phyloP scores from a whole-genome alignment of 441 rosid species.

The Theobroma grandiflorum region DNA sequence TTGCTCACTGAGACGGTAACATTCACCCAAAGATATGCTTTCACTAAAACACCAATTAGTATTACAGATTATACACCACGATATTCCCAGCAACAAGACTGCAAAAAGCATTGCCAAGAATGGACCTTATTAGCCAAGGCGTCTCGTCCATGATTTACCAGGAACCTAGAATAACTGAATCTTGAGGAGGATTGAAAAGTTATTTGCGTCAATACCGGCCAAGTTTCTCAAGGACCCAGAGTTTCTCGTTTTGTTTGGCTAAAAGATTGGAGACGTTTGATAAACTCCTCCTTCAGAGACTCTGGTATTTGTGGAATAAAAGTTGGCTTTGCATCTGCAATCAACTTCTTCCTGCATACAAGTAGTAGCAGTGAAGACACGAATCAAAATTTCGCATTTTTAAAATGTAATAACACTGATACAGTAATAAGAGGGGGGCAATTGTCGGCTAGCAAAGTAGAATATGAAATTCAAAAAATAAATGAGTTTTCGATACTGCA shows the following conservation, averaged over 20 bases:
- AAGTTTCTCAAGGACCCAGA: conserved; percentile 24
- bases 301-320: conserved; percentile 70
- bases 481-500: not conserved
- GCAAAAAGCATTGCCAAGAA: conserved; percentile 33
- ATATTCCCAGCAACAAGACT: conserved; percentile 27
- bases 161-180: not conserved
- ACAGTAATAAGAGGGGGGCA: not conserved
- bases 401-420: not conserved
- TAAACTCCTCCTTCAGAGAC: conserved; percentile 67
- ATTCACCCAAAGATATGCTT: conserved; percentile 11
- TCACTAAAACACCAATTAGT: conserved; percentile 24
- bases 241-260: conserved; percentile 43
- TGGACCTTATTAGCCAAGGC: not conserved
- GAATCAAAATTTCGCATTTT: not conserved
- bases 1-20: conserved; percentile 18
- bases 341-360: conserved; percentile 71
- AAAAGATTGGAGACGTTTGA: conserved; percentile 52
- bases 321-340: conserved; percentile 63
- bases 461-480: not conserved
- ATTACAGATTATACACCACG: conserved; percentile 28
- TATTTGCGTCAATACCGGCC: conserved; percentile 22
- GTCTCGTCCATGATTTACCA: conserved; percentile 6
- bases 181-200: not conserved
- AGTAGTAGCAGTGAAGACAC: not conserved
- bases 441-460: not conserved